Base-by-base conservation (phyloP, 1,284 basidiomycete genomes). In the Apiotrichum akiyoshidainum region DNA sequence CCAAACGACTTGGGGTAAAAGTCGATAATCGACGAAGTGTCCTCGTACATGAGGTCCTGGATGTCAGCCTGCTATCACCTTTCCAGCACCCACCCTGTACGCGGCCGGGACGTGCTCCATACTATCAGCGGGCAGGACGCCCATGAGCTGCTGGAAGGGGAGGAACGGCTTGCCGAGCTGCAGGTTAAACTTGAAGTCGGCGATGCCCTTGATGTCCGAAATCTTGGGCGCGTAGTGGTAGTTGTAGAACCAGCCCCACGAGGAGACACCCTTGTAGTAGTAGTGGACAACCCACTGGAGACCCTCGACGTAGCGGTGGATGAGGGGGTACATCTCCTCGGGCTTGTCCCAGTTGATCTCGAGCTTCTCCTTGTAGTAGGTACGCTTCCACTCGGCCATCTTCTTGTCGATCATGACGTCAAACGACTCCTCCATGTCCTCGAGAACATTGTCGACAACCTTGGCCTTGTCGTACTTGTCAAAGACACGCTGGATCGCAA, bases 221-320 rank as follows among this genome's bases (percentile, higher is more conserved):
- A 96, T 94, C 52, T 92, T 85, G 16, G 93, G 95, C 0, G 95
- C 89, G 76, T 96, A 99, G 76, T 99, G 95, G 75, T 97, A 98
- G 74, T 94, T 82, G 80, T 98, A 99, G 81, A 97, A 99, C 96
- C 96, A 99, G 31, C 91, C 86, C 95, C 95, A 99, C 7, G 92
- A 94, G 2, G 91, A 90, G 16, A 97, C 93, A 39, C 95, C 95
- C 65, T 89, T 87, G 79, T 98, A 98, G 77, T 99, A 99, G 78
- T 99, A 99, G 75, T 93, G 89, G 86, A 99, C 88, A 35, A 99
- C 92, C 96, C 95, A 99, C 74, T 99, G 96, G 61, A 99, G 79
- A 1, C 95, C 96, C 75, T 99, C 92, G 41, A 92, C 84, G 76
- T 97, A 99, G 61, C 86, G 84, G 70, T 83, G 92, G 12, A 85